These are phyloP conservation scores for Malbranchea cinnamomea DNA, from an alignment of 2,329 filamentous ascomycete species.

Conservation along the genomic window DNA sequence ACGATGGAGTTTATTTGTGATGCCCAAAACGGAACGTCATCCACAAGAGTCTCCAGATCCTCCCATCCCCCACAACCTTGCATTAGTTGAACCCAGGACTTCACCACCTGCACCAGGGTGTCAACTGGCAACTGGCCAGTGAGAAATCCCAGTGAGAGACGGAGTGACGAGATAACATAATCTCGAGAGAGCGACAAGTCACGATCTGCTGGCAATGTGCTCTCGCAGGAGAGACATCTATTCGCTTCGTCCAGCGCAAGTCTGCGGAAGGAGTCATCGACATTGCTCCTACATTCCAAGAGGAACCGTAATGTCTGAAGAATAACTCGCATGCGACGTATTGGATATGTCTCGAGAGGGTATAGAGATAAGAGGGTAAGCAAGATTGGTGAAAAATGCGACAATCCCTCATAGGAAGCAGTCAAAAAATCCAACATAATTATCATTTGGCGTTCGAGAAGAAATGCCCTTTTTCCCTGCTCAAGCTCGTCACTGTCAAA, in stretches of 20 bases:
- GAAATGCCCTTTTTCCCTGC: constrained; percentile 14
- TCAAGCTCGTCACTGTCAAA: constrained; percentile 20
- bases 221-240: constrained; percentile 9
- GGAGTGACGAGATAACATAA: constrained; percentile 21
- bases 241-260: constrained; percentile 16
- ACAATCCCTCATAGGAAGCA: too few relatives aligned
- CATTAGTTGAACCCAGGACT: constrained; percentile 27
- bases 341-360: constrained; percentile 16
- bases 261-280: constrained; percentile 16
- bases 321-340: constrained; percentile 24
- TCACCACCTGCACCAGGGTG: constrained; percentile 17
- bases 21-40: constrained; percentile 35
- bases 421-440: constrained; percentile 20
- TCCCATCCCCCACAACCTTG: constrained; percentile 29
- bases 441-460: constrained; percentile 25
- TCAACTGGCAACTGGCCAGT: constrained; percentile 17
- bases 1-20: constrained; percentile 38
- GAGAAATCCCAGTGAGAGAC: constrained; percentile 21
- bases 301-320: constrained; percentile 21
- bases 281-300: constrained; percentile 17
- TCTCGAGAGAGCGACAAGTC: constrained; percentile 15
- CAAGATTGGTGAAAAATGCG: too few relatives aligned
- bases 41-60: constrained; percentile 31
- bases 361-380: constrained; percentile 23
- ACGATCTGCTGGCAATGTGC: constrained; percentile 13